Base-by-base conservation (phyloP, 73 alveolate genomes). In the Paraurostyla sp. region DNA sequence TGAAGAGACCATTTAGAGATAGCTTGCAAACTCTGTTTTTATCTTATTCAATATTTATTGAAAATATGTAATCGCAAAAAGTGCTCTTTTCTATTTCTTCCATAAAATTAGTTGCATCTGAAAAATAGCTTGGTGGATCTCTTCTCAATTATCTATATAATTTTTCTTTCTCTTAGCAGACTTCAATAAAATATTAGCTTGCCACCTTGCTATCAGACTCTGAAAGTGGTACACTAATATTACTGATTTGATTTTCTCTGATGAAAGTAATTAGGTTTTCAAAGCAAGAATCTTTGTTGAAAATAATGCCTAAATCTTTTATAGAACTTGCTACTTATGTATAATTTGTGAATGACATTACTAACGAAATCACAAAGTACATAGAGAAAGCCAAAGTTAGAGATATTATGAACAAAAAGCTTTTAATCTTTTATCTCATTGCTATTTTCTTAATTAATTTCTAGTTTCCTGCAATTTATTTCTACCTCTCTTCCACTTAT, bases 221-320 rank as follows among this genome's bases (percentile, higher is more conserved):
- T 38, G 82, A 3, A 30, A 65, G 6, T 65, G 13, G 1, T 38
- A 65, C 56, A 38, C 60, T 38, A 33, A 38, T 4, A 38, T 65
- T 65, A 38, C 82, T 32, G 1, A 65, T 65, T 40, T 1, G 11
- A 65, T 65, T 65, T 40, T 65, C 82, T 11, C 82, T 32, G n/a
- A 7, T 4, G 32, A 65, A 65, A 38, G 35, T 65, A 36, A 65
- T 65, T 18, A 65, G 58, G 6, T 36, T 65, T 36, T 65, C 82
- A 38, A 38, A 65, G 82, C 82, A 65, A 23, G 13, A 15, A 38
- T 65, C 82, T 30, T 65, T 65, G 23, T 13, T 15, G 6, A 65
- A 35, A 11, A 65, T 65, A 40, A 40, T 40, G 0, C 60, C 29
- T 4, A 65, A 22, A 22, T 65, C 82, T 38, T 65, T 58, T 38